Percentiles rank a stretch among this genome's conserved stretches.
Evolutionary conservation across 176 grass and related monocot species (phyloP).

Genomic region (Dactylis glomerata): DNA sequence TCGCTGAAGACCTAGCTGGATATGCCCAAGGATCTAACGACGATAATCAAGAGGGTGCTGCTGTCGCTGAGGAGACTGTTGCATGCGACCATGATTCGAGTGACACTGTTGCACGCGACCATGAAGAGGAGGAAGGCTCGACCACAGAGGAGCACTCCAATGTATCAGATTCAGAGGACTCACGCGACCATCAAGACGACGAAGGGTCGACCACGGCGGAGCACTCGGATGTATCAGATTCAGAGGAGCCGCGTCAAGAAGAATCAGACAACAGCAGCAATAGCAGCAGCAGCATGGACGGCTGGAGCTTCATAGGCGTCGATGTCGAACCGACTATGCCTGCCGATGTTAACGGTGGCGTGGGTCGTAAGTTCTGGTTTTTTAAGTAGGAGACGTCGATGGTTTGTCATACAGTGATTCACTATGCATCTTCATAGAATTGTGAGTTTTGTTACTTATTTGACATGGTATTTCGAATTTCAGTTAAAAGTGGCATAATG

Average conservation of each 20-base stretch:
- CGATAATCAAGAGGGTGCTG: background rate
- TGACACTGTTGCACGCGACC: background rate
- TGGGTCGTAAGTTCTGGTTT: background rate
- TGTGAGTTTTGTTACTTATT: background rate
- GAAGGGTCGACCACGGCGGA: background rate
- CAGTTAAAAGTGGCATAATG: too few relatives aligned
- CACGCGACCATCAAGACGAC: background rate
- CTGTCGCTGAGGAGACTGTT: background rate
- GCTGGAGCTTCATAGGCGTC: conserved; percentile 21
- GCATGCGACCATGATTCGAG: background rate
- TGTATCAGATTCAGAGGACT: conserved; percentile 15
- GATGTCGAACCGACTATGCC: background rate
- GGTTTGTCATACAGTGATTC: background rate
- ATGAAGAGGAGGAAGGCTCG: background rate
- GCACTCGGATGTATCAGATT: background rate
- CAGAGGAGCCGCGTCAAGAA: background rate
- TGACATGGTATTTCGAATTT: background rate
- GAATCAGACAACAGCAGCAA: background rate
- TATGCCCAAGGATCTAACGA: background rate
- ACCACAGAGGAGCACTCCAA: background rate
- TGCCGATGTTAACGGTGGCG: background rate
- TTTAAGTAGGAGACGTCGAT: background rate
- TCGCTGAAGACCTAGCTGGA: background rate
- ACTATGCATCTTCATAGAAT: background rate
- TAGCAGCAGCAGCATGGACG: background rate